Evolutionary conservation across 1,284 basidiomycete species (phyloP), one percentile per base, ranked within the genome.

Genomic region (Puccinia polysora): DNA sequence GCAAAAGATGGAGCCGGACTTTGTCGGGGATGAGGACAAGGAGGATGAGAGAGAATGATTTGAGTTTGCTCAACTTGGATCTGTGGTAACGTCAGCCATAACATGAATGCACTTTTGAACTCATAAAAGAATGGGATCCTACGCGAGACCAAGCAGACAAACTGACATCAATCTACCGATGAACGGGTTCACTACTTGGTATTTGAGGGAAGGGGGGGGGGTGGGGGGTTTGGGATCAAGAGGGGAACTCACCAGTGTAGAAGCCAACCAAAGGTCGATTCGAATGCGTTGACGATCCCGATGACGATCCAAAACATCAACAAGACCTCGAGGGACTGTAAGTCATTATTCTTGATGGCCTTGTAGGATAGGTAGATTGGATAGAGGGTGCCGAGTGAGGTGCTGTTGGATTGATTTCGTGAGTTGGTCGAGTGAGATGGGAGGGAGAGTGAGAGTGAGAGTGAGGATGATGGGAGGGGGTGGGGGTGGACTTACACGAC

Each of bases 221-320:
- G 0, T 23, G 8, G 30, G 25, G 25, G 34, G 30, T 58, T 1
- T 32, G n/a, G 18, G 34, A 58, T 20, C 40, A 15, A 53, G 50
- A 38, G 4, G 20, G n/a, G 6, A 36, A 30, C 70, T 15, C 15
- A 64, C 70, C 70, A 72, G 38, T 65, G 59, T 32, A 72, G 28
- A 30, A 64, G 55, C 70, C 70, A 72, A 23, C 62, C 70, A 64
- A 72, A 55, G 32, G 70, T 65, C 20, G 38, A 55, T 34, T 72
- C 70, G 38, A 72, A 20, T 20, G 62, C 52, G 15, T 53, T 43
- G 34, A 72, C 45, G 23, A 30, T 55, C 12, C 70, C 70, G 60
- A 72, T 72, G 60, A 72, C 62, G 52, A 72, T 56, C 70, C 70
- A 72, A 65, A 63, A 72, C 70, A 72, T 72, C 15, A 72, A 38